Evolutionary conservation across 805 yeast species (phyloP).

Genomic region (Candida jianshihensis): DNA sequence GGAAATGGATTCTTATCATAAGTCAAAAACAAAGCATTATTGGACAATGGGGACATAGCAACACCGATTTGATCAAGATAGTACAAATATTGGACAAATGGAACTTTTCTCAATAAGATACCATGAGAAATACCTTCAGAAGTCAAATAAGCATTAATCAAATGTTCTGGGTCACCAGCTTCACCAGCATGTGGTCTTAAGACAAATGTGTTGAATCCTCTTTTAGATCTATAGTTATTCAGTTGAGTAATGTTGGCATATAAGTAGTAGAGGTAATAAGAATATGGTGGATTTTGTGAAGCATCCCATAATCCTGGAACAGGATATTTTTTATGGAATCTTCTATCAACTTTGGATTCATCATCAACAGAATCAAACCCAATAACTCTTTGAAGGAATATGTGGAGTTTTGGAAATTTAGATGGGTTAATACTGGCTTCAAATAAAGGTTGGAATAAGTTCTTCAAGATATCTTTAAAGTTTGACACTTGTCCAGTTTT

Average conservation of each 20-base stretch:
- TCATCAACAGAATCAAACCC: conserved; percentile 99
- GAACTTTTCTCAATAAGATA: conserved; percentile 84
- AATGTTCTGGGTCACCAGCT: conserved; percentile 99
- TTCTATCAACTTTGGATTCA: conserved; percentile 86
- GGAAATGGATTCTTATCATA: conserved; percentile 97
- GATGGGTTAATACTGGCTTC: conserved; percentile 84
- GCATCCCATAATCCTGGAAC: conserved; percentile 79
- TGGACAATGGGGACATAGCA: conserved; percentile 97
- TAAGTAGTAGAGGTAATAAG: conserved; percentile 85
- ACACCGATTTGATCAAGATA: conserved; percentile 92
- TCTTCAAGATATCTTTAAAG: conserved; percentile 72
- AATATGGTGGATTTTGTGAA: conserved; percentile 89
- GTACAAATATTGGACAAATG: conserved; percentile 88
- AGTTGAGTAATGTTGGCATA: conserved; percentile 82
- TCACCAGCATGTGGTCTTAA: conserved; percentile 98
- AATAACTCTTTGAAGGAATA: conserved; percentile 86
- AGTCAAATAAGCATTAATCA: conserved; percentile 80
- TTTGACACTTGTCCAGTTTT: conserved; percentile 58
- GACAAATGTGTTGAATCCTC: conserved; percentile 85
- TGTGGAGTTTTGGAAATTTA: conserved; percentile 83
- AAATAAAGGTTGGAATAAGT: conserved; percentile 81
- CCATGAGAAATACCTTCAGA: conserved; percentile 96
- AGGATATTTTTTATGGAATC: conserved; percentile 78
- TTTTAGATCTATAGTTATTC: conserved; percentile 71
- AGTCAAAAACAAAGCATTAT: conserved; percentile 90